These are phyloP conservation scores for Staphylotrichum tortipilum DNA, from an alignment of 495 filamentous ascomycete genomes.

Conservation along the genomic window DNA sequence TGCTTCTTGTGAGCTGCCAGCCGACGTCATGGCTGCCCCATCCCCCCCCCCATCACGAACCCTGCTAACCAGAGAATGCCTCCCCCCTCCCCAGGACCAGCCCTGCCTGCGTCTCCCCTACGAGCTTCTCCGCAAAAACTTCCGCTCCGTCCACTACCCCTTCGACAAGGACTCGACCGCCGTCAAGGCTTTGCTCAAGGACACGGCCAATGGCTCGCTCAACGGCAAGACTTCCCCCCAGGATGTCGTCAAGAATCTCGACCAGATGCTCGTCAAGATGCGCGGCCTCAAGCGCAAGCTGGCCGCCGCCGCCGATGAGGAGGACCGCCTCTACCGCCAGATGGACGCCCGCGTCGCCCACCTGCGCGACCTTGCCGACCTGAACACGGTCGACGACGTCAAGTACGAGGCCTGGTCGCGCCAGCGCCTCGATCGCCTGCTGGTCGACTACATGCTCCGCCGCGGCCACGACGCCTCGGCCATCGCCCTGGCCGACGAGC, in stretches of 20 bases:
- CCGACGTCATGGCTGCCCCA: conserved; percentile 1
- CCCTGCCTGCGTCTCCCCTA: conserved; percentile 84
- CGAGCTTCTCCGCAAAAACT: conserved; percentile 85
- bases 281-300: conserved; percentile 83
- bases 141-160: conserved; percentile 74
- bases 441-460: conserved; percentile 85
- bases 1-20: conserved; percentile 38
- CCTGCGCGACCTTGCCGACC: conserved; percentile 65
- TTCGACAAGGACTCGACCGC: conserved; percentile 70
- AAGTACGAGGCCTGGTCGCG: conserved; percentile 90
- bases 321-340: conserved; percentile 61
- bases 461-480: conserved; percentile 77
- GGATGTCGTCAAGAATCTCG: conserved; percentile 66
- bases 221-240: conserved; percentile 50
- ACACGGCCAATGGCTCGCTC: conserved; percentile 58
- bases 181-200: conserved; percentile 60
- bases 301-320: conserved; percentile 64
- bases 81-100: conserved; percentile 59
- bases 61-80: conserved; percentile 1
- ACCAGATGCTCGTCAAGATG: conserved; percentile 76
- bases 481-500: conserved; percentile 58
- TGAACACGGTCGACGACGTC: conserved; percentile 79
- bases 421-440: conserved; percentile 66
- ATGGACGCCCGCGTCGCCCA: conserved; percentile 69
- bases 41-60: neutral